Conservation (phyloP, 352 stramenopile species). For the Phytophthora ohioensis region DNA sequence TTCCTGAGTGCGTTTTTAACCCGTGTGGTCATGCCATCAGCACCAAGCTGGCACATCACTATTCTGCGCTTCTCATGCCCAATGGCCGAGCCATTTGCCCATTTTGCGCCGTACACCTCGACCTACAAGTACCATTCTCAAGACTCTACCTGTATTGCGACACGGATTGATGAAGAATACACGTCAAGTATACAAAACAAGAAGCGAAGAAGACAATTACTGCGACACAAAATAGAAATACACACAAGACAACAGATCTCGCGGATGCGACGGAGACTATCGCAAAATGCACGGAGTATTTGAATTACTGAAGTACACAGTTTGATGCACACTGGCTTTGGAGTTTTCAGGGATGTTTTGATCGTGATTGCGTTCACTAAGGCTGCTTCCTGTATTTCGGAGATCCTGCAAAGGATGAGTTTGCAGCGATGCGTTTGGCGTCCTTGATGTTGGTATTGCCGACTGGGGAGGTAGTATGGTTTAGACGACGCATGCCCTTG, state of each 20-base stretch:
- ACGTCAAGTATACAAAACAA: background rate
- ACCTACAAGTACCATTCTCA: slow-evolving; percentile 69
- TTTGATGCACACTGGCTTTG: background rate
- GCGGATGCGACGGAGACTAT: too few species aligned
- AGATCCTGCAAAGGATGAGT: slow-evolving; percentile 20
- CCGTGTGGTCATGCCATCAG: slow-evolving; percentile 86
- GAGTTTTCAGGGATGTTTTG: too few species aligned
- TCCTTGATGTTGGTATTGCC: slow-evolving; percentile 33
- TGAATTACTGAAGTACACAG: slow-evolving; percentile 27
- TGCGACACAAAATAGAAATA: too few species aligned
- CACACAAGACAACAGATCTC: too few species aligned
- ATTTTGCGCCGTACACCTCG: slow-evolving; percentile 80
- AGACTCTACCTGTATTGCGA: slow-evolving; percentile 84
- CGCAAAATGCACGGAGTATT: background rate
- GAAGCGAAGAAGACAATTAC: too few species aligned
- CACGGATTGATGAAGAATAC: slow-evolving; percentile 38
- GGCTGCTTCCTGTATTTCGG: slow-evolving; percentile 35
- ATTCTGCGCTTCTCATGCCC: slow-evolving; percentile 70
- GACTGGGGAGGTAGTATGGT: slow-evolving; percentile 45
- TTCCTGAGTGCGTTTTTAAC: slow-evolving; percentile 86
- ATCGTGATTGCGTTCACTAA: too few species aligned
- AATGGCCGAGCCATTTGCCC: slow-evolving; percentile 83
- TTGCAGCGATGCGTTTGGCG: slow-evolving; percentile 22
- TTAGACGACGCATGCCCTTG: slow-evolving; percentile 78
- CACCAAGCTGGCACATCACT: slow-evolving; percentile 66